Evolutionary conservation across 2,329 filamentous ascomycete species (phyloP).

Genomic region (Cordyceps cicadae): DNA sequence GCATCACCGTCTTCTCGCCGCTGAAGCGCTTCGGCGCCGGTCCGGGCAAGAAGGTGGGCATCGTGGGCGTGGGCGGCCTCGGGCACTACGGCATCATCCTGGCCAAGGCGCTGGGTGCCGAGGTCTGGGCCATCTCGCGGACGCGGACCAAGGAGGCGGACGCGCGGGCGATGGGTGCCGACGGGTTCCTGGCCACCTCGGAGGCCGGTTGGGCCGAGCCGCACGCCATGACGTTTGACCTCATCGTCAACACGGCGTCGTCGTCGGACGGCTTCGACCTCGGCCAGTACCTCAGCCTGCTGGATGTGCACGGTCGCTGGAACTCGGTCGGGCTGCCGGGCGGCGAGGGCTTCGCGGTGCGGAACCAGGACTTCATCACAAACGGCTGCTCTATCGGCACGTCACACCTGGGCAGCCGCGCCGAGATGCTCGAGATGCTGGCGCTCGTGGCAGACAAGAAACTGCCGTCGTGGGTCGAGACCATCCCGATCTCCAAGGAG

Average conservation of each 20-base stretch:
- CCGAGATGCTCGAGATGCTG: constrained; percentile 65
- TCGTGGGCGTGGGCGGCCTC: constrained; percentile 65
- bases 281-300: constrained; percentile 62
- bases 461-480: constrained; percentile 62
- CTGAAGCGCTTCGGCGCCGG: constrained; percentile 67
- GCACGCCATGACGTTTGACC: constrained; percentile 59
- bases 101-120: constrained; percentile 57
- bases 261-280: constrained; percentile 61
- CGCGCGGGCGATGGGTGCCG: constrained; percentile 49
- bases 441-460: constrained; percentile 61
- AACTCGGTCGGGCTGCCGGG: constrained; percentile 74
- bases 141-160: constrained; percentile 53
- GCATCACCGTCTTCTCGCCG: constrained; percentile 71
- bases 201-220: constrained; percentile 49
- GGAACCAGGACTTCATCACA: constrained; percentile 63
- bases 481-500: constrained; percentile 64
- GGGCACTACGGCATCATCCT: constrained; percentile 66
- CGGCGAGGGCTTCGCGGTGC: constrained; percentile 61
- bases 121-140: constrained; percentile 54
- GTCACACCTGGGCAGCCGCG: constrained; percentile 61
- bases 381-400: constrained; percentile 69
- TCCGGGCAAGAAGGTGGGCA: constrained; percentile 69
- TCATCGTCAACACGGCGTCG: constrained; percentile 69
- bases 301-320: constrained; percentile 76
- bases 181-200: constrained; percentile 50